Evolutionary conservation across 2,329 filamentous ascomycete genomes (phyloP), one percentile per base, ranked within the genome.

Genomic region (Xylaria sp.): DNA sequence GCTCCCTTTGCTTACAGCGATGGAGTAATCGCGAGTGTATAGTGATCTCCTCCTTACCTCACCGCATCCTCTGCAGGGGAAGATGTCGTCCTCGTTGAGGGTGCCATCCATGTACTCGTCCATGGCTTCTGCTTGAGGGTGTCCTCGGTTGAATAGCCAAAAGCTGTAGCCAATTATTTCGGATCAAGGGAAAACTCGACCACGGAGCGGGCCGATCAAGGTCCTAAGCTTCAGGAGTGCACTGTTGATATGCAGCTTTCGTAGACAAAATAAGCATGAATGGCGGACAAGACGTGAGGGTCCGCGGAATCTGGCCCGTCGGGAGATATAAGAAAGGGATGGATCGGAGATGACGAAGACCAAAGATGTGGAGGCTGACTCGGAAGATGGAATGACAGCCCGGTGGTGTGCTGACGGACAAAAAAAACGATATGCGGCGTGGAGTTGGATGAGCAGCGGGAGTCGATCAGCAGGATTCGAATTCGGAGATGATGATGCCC

Each of bases 11-110:
- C 49, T 5, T 8, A 23, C 16, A 46, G 39, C 30, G 30, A 50
- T 34, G 35, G 48, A 44, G 35, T 23, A 37, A 39, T 23, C n/a
- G 35, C 10, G 34, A 10, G 23, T 37, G 9, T 47, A 34, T 47
- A 10, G 35, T 8, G 34, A 53, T 42, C 42, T 51, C 54, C 39
- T 56, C 72, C 81, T 70, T 81, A 95, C 91, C 82, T 95, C 90
- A 78, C 91, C 91, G 76, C 92, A 96, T 61, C 91, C 91, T 79
- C 95, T 96, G 80, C 92, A 96, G 63, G 90, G 90, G 71, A 90
- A 95, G 66, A 89, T 81, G 73, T 96, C 92, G 69, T 95, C 91
- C 64, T 83, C 82, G 62, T 95, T 91, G 79, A 90, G 81, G 56
- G 85, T 82, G 69, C 76, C 80, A 62, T 88, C 85, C 65, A 85